Evolutionary conservation across 148 eudicot species (phyloP), one percentile per base, ranked within the genome.

Genomic region (Rhododendron ovatum): DNA sequence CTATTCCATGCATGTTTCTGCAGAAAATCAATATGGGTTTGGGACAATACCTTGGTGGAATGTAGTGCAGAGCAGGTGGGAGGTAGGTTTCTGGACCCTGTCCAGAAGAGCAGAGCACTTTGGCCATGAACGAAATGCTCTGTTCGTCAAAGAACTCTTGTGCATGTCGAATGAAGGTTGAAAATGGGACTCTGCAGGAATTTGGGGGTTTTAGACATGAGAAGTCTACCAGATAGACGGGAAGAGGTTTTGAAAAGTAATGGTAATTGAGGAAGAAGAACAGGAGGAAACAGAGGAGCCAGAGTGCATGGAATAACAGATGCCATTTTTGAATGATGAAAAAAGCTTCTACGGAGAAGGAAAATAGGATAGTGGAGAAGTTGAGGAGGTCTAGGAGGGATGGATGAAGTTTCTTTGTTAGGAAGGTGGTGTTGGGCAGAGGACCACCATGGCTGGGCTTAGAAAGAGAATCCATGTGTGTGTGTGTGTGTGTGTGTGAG

Each of bases 181-280:
- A 89, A 39, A 73, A 84, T 15, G 98, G 96, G 1, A 93, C 86
- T 41, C 95, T 90, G 86, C 93, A 94, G 83, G 30, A 79, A 75
- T 84, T 87, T 22, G 98, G 98, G 20, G 98, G 98, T 57, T 84
- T 89, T 41, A 86, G 87, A 86, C 98, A 95, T 4, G 96, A 89
- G 89, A 92, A 94, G 82, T 95, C 96, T 24, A 95, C 92, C 1
- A 95, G 89, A 89, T 91, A 94, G 5, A 91, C 69, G 28, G 91
- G 87, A 71, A 65, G 75, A 51, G 91, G 87, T 5, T 15, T 91
- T 51, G 90, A 81, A 28, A 85, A 35, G 41, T 17, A 59, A 41
- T 41, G 59, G 59, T 88, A 41, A 28, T 41, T 22, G 81, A 61
- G 13, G 24, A 81, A 65, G 82, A 75, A 39, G 78, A 85, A 74